These are phyloP conservation scores for Gonium pectorale DNA, from an alignment of 139 green algal species.

Conservation along the genomic window DNA sequence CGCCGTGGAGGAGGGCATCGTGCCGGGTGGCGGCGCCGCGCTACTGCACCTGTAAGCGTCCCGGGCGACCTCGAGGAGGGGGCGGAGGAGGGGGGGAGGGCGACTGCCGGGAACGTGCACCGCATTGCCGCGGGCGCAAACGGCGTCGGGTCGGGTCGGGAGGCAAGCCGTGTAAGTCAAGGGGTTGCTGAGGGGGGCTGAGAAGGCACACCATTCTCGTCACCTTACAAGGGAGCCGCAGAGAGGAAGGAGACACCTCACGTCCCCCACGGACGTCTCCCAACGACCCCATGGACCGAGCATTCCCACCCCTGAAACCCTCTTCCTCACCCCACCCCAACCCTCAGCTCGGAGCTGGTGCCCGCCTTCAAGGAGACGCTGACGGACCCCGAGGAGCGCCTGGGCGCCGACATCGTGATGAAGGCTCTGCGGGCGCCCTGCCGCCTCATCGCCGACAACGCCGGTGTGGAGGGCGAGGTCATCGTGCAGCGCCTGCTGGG, in stretches of 20 bases:
- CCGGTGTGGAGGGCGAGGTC: conserved; percentile 77
- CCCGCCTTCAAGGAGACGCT: conserved; percentile 87
- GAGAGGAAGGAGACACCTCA: no score
- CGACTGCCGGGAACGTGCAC: no score
- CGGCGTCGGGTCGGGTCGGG: no score
- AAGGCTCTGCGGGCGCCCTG: conserved; percentile 82
- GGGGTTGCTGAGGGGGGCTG: no score
- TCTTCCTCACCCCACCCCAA: neutral
- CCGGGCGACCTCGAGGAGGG: neutral
- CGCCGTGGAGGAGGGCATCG: conserved; percentile 97
- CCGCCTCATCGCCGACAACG: conserved; percentile 88
- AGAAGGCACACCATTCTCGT: no score
- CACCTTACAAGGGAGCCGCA: no score
- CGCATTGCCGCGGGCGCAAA: no score
- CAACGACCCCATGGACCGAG: no score
- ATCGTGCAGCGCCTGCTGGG: conserved; percentile 91
- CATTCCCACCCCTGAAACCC: neutral
- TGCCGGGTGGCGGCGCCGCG: conserved; percentile 93
- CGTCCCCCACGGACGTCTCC: no score
- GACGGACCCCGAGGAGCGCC: conserved; percentile 86
- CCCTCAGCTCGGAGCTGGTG: conserved; percentile 38
- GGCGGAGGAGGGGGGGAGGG: neutral
- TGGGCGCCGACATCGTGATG: conserved; percentile 96
- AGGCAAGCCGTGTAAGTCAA: no score
- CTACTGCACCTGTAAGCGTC: conserved; percentile 92